These are phyloP conservation scores for Aphanocladium album DNA, from an alignment of 2,329 filamentous ascomycete genomes.

Conservation along the genomic window DNA sequence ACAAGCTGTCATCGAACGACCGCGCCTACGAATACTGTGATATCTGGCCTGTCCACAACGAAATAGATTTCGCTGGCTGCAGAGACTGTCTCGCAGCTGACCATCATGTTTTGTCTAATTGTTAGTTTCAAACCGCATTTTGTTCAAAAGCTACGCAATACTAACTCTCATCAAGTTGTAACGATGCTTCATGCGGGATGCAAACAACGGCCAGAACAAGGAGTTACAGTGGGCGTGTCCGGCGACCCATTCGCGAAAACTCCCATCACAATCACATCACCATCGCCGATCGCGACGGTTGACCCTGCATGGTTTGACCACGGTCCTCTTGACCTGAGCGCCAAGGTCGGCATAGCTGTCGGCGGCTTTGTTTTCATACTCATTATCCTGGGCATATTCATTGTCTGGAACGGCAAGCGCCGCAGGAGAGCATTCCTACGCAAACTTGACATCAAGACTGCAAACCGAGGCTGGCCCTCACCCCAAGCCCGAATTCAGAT, in stretches of 20 bases:
- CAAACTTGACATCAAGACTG: conserved; percentile 36
- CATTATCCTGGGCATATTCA: conserved; percentile 42
- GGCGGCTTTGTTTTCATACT: conserved; percentile 46
- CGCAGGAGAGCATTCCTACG: conserved; percentile 48
- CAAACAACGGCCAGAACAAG: conserved; percentile 43
- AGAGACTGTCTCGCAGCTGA: conserved; percentile 39
- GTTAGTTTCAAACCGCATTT: conserved; percentile 34
- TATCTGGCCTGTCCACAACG: conserved; percentile 36
- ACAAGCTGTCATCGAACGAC: conserved; percentile 42
- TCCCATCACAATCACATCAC: conserved; percentile 45
- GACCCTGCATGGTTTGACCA: conserved; percentile 35
- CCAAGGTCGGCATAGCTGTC: conserved; percentile 54
- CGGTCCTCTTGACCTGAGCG: conserved; percentile 46
- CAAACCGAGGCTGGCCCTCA: conserved; percentile 38
- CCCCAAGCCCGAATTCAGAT: conserved; percentile 19
- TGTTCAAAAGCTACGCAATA: conserved; percentile 11
- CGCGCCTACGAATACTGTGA: conserved; percentile 51
- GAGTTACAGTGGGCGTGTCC: conserved; percentile 43
- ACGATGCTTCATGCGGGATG: conserved; percentile 53
- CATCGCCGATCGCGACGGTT: conserved; percentile 37
- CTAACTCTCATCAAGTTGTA: conserved; percentile 35
- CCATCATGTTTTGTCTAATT: conserved; percentile 47
- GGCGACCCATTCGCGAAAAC: conserved; percentile 48
- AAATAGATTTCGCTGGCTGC: conserved; percentile 37
- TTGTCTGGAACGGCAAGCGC: conserved; percentile 54